Evolutionary conservation across 2,329 filamentous ascomycete species (phyloP).

Genomic region (Stagonosporopsis vannaccii): DNA sequence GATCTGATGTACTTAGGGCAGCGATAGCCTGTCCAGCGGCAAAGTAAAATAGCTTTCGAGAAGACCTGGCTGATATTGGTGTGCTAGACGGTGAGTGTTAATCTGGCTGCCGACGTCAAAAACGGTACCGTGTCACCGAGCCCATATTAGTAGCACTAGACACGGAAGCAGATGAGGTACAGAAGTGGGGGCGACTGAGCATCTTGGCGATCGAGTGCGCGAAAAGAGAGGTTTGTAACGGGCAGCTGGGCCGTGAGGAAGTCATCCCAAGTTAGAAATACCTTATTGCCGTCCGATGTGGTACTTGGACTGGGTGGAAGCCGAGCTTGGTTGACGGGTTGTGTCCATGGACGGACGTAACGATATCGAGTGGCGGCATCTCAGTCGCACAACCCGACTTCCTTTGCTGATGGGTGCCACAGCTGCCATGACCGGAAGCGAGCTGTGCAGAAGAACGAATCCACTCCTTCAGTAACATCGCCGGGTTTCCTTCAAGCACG

Average conservation of each 20-base stretch:
- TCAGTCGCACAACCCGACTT: neutral
- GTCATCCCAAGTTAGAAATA: neutral
- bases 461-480: conserved; percentile 2
- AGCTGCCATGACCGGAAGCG: neutral
- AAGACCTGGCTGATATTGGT: neutral
- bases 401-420: neutral
- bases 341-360: neutral
- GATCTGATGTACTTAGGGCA: conserved; percentile 10
- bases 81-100: conserved; percentile 10
- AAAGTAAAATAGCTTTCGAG: neutral
- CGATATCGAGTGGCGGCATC: neutral
- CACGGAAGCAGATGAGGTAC: conserved; percentile 2
- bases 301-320: conserved; percentile 1
- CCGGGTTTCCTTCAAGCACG: neutral
- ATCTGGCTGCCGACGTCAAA: conserved; percentile 8
- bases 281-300: neutral
- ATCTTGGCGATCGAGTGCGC: neutral
- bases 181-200: conserved; percentile 8
- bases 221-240: neutral
- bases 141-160: conserved; percentile 11
- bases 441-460: neutral
- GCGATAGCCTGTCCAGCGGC: conserved; percentile 3
- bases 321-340: neutral
- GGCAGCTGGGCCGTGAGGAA: neutral
- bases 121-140: conserved; percentile 14